Conservation (phyloP, 2,329 filamentous ascomycete genomes). For the Chrysoporthe cubensis region DNA sequence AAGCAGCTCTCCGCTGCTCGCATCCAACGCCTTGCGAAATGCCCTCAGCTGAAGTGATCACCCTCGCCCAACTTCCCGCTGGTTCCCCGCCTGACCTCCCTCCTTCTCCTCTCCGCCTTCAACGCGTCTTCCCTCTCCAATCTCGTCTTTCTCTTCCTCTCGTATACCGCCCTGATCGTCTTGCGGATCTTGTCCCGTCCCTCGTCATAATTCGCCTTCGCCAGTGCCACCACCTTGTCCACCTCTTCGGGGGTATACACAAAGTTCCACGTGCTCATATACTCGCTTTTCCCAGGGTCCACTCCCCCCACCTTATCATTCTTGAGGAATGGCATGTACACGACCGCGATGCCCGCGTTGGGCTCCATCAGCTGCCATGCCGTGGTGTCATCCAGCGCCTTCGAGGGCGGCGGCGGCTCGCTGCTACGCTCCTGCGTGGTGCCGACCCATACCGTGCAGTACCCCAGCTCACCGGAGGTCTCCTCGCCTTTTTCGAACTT, state of each 20-base stretch:
- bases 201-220: slow-evolving; percentile 84
- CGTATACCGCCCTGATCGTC: slow-evolving; percentile 86
- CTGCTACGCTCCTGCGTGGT: slow-evolving; percentile 73
- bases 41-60: slow-evolving; percentile 65
- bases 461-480: slow-evolving; percentile 69
- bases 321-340: slow-evolving; percentile 87
- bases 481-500: slow-evolving; percentile 47
- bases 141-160: slow-evolving; percentile 78
- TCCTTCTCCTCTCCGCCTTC: slow-evolving; percentile 47
- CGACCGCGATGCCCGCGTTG: slow-evolving; percentile 82
- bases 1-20: neutral
- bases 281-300: slow-evolving; percentile 82
- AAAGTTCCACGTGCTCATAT: slow-evolving; percentile 97
- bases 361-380: slow-evolving; percentile 74
- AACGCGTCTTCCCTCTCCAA: slow-evolving; percentile 54
- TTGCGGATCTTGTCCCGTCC: slow-evolving; percentile 77
- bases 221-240: slow-evolving; percentile 80
- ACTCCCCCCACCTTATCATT: slow-evolving; percentile 81
- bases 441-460: slow-evolving; percentile 96
- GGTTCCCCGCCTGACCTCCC: slow-evolving; percentile 53
- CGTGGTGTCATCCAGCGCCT: slow-evolving; percentile 63
- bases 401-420: slow-evolving; percentile 52
- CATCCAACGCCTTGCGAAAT: neutral
- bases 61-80: slow-evolving; percentile 63
- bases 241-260: slow-evolving; percentile 91